These are phyloP conservation scores for Fraxinus latifolia DNA, from an alignment of 305 asterid species.

Conservation along the genomic window DNA sequence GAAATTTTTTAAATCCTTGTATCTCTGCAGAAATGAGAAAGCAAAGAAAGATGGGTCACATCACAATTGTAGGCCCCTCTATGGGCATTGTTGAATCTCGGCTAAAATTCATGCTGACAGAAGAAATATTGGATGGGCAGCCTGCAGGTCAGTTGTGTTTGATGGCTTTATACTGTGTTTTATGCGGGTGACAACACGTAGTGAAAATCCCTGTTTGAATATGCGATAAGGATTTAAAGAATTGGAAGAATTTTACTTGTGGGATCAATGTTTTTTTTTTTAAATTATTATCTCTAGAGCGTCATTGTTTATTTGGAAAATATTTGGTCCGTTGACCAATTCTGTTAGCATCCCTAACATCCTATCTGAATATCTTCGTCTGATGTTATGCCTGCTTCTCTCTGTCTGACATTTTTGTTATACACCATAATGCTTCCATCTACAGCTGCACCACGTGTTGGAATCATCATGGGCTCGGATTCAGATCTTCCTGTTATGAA, in stretches of 20 bases:
- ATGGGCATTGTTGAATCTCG: conserved; percentile 73
- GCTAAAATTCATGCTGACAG: conserved; percentile 52
- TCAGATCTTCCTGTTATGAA: conserved; percentile 98
- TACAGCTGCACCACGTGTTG: conserved; percentile 76
- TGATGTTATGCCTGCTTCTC: background rate
- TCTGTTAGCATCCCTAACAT: background rate
- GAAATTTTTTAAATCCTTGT: background rate
- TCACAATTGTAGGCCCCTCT: conserved; percentile 79
- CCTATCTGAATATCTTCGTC: background rate
- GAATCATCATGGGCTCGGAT: conserved; percentile 97
- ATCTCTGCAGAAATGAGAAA: conserved; percentile 68
- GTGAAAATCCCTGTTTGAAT: background rate
- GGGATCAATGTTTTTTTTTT: background rate
- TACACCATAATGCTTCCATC: conserved; percentile 10
- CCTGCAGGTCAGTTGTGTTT: conserved; percentile 44
- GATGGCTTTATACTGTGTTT: conserved; percentile 6
- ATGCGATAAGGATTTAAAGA: background rate
- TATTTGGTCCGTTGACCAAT: background rate
- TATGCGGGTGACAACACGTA: conserved; percentile 12
- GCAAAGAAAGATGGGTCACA: conserved; percentile 98
- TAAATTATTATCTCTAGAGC: background rate
- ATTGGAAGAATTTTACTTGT: background rate
- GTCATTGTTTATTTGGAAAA: background rate
- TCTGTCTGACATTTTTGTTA: background rate
- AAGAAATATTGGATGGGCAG: conserved; percentile 42